These are phyloP conservation scores for Stromatinia cepivora DNA, from an alignment of 2,329 filamentous ascomycete species.

Conservation along the genomic window DNA sequence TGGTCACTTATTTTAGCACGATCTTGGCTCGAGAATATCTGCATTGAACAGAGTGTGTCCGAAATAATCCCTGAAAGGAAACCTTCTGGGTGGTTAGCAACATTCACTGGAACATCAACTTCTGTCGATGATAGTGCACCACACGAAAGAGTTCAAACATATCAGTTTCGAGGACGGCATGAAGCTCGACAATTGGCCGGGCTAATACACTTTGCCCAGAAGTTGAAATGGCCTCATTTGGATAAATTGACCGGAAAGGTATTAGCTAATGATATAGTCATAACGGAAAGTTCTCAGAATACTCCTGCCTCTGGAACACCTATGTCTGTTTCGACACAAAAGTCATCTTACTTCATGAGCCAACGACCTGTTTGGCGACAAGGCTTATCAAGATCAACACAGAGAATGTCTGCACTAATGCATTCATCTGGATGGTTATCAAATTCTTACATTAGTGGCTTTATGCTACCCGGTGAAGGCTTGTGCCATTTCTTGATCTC, in stretches of 20 bases:
- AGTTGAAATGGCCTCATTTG: slow-evolving; percentile 62
- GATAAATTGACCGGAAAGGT: slow-evolving; percentile 43
- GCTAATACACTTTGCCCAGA: slow-evolving; percentile 62
- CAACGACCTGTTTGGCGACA: slow-evolving; percentile 26
- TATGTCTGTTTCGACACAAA: slow-evolving; percentile 37
- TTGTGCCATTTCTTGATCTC: slow-evolving; percentile 65
- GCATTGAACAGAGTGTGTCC: slow-evolving; percentile 50
- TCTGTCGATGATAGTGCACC: slow-evolving; percentile 45
- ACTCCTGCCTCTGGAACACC: slow-evolving; percentile 36
- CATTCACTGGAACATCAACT: slow-evolving; percentile 50
- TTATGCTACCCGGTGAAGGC: slow-evolving; percentile 64
- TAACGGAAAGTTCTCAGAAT: slow-evolving; percentile 33
- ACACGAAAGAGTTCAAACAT: slow-evolving; percentile 44
- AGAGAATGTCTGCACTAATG: slow-evolving; percentile 54
- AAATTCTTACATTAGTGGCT: slow-evolving; percentile 64
- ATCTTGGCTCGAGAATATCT: slow-evolving; percentile 68
- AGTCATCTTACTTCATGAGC: slow-evolving; percentile 40
- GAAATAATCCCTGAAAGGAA: slow-evolving; percentile 35
- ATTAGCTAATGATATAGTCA: slow-evolving; percentile 39
- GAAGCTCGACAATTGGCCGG: slow-evolving; percentile 60
- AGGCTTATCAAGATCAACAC: slow-evolving; percentile 29
- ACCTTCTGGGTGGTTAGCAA: slow-evolving; percentile 54
- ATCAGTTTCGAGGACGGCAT: slow-evolving; percentile 46
- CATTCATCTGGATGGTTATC: slow-evolving; percentile 65
- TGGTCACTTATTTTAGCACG: slow-evolving; percentile 67